Evolutionary conservation across 2,329 filamentous ascomycete species (phyloP).

Genomic region (Xylaria sp.): DNA sequence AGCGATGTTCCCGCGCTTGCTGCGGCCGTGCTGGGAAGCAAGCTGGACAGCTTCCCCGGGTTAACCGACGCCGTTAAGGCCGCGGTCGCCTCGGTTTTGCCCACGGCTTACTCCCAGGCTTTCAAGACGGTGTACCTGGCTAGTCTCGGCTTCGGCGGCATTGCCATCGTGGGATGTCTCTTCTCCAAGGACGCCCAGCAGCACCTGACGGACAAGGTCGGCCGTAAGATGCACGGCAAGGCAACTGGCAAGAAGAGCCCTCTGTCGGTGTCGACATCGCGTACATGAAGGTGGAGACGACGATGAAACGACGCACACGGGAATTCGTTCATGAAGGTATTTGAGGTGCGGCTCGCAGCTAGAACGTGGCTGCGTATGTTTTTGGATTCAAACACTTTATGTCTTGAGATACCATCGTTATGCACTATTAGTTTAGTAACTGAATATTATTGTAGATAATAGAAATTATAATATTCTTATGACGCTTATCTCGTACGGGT

Average conservation of each 20-base stretch:
- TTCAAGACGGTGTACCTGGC: slow-evolving; percentile 46
- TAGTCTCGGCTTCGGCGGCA: slow-evolving; percentile 42
- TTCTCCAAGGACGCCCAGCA: slow-evolving; percentile 41
- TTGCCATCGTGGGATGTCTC: slow-evolving; percentile 41
- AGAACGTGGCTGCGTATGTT: background rate
- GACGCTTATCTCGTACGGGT: too few relatives aligned
- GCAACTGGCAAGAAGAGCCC: slow-evolving; percentile 12
- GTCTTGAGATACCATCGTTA: too few relatives aligned
- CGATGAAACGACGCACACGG: slow-evolving; percentile 1
- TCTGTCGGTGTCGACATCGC: slow-evolving; percentile 4
- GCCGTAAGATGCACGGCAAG: slow-evolving; percentile 38
- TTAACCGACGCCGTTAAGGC: slow-evolving; percentile 37
- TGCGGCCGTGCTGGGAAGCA: slow-evolving; percentile 34
- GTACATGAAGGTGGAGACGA: background rate
- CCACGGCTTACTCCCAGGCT: slow-evolving; percentile 42
- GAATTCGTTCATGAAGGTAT: background rate
- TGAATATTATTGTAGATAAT: too few relatives aligned
- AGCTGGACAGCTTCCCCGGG: slow-evolving; percentile 36
- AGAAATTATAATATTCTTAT: too few relatives aligned
- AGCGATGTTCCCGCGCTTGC: slow-evolving; percentile 39
- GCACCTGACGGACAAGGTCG: slow-evolving; percentile 40
- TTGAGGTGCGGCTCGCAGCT: background rate
- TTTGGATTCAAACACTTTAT: background rate
- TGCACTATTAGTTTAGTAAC: too few relatives aligned
- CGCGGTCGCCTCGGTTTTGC: slow-evolving; percentile 37